Evolutionary conservation across 495 filamentous ascomycete species (phyloP).

Genomic region (Viridothelium virens): DNA sequence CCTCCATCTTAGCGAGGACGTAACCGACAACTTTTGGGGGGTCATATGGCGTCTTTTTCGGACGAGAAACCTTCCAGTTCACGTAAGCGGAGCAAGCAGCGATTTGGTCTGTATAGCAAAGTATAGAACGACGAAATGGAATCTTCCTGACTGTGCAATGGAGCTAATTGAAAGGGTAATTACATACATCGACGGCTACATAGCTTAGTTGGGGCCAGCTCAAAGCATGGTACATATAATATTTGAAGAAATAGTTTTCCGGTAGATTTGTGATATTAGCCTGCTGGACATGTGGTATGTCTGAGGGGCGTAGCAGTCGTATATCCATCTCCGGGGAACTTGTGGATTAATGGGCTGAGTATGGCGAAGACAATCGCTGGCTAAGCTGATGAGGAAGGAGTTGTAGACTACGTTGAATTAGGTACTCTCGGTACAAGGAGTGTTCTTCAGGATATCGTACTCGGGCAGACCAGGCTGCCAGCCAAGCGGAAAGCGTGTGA

Average conservation of each 20-base stretch:
- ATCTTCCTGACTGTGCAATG: not conserved
- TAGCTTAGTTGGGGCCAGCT: conserved; percentile 96
- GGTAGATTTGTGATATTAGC: conserved; percentile 98
- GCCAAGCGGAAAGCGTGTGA: too few relatives aligned
- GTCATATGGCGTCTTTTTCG: conserved; percentile 68
- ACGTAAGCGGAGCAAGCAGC: conserved; percentile 7
- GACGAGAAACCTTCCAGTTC: conserved; percentile 49
- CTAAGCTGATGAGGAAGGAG: too few relatives aligned
- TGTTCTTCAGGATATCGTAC: too few relatives aligned
- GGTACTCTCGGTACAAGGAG: too few relatives aligned
- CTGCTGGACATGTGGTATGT: conserved; percentile 92
- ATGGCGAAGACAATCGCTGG: too few relatives aligned
- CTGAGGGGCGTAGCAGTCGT: conserved; percentile 60
- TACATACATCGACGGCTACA: conserved; percentile 73
- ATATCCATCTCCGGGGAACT: conserved; percentile 57
- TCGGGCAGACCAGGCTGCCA: too few relatives aligned
- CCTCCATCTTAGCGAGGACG: conserved; percentile 98
- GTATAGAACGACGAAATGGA: too few relatives aligned
- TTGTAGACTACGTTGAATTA: too few relatives aligned
- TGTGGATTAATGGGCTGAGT: not conserved
- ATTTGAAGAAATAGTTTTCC: conserved; percentile 99
- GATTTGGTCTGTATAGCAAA: not conserved
- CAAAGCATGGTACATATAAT: conserved; percentile 98
- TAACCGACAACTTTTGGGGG: conserved; percentile 98
- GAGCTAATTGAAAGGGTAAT: conserved; percentile 12